These are phyloP conservation scores for Tilletiopsis washingtonensis DNA, from an alignment of 1,284 basidiomycete species.

Conservation along the genomic window DNA sequence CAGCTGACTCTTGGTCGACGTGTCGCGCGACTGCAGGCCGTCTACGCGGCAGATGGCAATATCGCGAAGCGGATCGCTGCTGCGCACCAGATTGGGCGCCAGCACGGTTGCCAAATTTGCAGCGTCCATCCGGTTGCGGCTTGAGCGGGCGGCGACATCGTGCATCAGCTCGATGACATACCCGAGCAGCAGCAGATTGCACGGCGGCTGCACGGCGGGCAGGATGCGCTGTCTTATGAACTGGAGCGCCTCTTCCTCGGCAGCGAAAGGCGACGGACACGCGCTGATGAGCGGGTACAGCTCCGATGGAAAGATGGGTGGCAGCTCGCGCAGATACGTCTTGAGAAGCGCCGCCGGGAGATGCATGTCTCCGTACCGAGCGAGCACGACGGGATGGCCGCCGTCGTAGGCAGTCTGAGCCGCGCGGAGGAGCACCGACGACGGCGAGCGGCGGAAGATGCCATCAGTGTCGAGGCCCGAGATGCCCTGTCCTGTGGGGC, in stretches of 20 bases:
- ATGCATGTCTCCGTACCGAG: slow-evolving; percentile 69
- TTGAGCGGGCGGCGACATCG: slow-evolving; percentile 61
- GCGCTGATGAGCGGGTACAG: slow-evolving; percentile 60
- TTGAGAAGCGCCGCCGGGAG: slow-evolving; percentile 75
- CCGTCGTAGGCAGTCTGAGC: slow-evolving; percentile 73
- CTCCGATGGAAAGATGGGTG: slow-evolving; percentile 64
- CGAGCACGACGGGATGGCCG: slow-evolving; percentile 68
- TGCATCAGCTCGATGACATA: slow-evolving; percentile 66
- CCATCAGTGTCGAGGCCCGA: slow-evolving; percentile 65
- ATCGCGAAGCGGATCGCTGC: slow-evolving; percentile 26
- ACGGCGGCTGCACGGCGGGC: slow-evolving; percentile 58
- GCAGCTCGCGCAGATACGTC: slow-evolving; percentile 71
- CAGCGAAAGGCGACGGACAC: slow-evolving; percentile 54
- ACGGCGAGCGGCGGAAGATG: slow-evolving; percentile 68
- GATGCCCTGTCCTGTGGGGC: slow-evolving; percentile 2
- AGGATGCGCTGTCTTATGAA: slow-evolving; percentile 47
- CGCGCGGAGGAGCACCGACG: slow-evolving; percentile 61
- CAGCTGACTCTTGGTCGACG: no score
- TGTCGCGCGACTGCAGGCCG: no score
- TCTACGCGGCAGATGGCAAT: slow-evolving; percentile 55
- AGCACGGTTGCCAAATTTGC: slow-evolving; percentile 71
- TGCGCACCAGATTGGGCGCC: slow-evolving; percentile 59
- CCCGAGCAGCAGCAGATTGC: slow-evolving; percentile 65
- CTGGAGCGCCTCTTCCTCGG: slow-evolving; percentile 50
- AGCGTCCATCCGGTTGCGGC: slow-evolving; percentile 69